Conservation (phyloP, 768 basidiomycete genomes). For the Pleurotus salmoneostramineus region DNA sequence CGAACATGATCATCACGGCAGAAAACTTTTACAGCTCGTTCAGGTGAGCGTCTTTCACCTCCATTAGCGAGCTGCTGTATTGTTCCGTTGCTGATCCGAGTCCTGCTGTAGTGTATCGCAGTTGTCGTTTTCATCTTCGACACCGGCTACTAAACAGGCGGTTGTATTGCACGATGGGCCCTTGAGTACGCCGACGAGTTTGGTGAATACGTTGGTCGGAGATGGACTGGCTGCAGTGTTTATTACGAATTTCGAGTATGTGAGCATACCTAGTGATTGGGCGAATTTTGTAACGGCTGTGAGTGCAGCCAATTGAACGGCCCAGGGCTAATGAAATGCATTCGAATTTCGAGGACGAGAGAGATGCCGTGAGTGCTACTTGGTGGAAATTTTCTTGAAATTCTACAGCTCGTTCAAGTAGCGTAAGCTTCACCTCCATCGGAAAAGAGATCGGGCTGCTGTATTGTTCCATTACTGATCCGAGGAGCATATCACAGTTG, state of each 20-base stretch:
- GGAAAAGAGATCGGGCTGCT: too few species aligned
- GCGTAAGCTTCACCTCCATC: too few species aligned
- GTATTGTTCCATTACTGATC: too few species aligned
- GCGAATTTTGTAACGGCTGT: constrained; percentile 10
- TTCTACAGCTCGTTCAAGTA: too few species aligned
- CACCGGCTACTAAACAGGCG: constrained; percentile 21
- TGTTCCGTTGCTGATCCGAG: too few species aligned
- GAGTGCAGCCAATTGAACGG: neutral
- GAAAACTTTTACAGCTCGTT: constrained; percentile 25
- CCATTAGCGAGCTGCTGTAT: neutral
- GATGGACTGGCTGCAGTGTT: constrained; percentile 22
- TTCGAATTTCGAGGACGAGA: too few species aligned
- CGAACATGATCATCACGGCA: constrained; percentile 24
- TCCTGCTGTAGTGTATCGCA: constrained; percentile 13
- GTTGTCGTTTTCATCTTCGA: constrained; percentile 15
- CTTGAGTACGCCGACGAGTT: constrained; percentile 15
- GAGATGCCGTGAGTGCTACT: too few species aligned
- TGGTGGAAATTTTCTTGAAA: too few species aligned
- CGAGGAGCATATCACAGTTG: too few species aligned
- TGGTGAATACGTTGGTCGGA: constrained; percentile 18
- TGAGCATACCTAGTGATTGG: constrained; percentile 15
- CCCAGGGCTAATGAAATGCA: too few species aligned
- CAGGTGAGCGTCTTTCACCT: constrained; percentile 14
- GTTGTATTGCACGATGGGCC: constrained; percentile 28
- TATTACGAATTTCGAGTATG: constrained; percentile 21